Conservation (phyloP, 768 basidiomycete species). For the Auricularia auricula-judae region DNA sequence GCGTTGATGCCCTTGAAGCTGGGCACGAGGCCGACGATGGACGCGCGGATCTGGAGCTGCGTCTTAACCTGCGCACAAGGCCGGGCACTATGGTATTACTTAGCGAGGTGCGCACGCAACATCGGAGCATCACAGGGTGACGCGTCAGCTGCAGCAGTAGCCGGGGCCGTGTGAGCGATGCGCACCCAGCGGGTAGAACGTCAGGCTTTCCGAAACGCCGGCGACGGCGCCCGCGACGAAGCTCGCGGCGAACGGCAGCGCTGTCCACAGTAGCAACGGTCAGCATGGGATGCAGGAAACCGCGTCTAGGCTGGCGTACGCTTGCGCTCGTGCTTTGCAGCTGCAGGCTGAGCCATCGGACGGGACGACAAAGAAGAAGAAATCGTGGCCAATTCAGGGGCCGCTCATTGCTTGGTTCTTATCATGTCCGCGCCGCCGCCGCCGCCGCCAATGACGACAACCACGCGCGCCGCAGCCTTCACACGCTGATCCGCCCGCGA, state of each 20-base stretch:
- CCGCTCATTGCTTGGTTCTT: too few species aligned
- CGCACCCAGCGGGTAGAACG: constrained; percentile 85
- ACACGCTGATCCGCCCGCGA: neutral
- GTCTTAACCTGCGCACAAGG: constrained; percentile 67
- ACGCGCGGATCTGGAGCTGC: constrained; percentile 86
- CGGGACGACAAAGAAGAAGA: too few species aligned
- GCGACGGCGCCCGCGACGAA: constrained; percentile 96
- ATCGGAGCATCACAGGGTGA: constrained; percentile 36
- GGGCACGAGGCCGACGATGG: constrained; percentile 64
- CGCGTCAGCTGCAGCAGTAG: constrained; percentile 1
- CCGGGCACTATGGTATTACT: too few species aligned
- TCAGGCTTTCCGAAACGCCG: constrained; percentile 53
- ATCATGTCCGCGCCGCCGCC: too few species aligned
- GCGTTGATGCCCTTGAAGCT: constrained; percentile 74
- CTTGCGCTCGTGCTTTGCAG: too few species aligned
- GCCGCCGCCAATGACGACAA: too few species aligned
- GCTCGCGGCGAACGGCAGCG: constrained; percentile 77
- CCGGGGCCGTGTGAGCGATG: neutral
- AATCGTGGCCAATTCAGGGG: too few species aligned
- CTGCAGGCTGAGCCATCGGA: too few species aligned
- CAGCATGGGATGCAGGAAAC: too few species aligned
- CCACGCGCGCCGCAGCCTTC: too few species aligned
- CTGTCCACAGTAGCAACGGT: constrained; percentile 23
- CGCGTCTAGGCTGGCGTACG: too few species aligned
- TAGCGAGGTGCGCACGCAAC: constrained; percentile 46